Evolutionary conservation across 345 rosid species (phyloP).

Genomic region (Pugionium dolabratum): DNA sequence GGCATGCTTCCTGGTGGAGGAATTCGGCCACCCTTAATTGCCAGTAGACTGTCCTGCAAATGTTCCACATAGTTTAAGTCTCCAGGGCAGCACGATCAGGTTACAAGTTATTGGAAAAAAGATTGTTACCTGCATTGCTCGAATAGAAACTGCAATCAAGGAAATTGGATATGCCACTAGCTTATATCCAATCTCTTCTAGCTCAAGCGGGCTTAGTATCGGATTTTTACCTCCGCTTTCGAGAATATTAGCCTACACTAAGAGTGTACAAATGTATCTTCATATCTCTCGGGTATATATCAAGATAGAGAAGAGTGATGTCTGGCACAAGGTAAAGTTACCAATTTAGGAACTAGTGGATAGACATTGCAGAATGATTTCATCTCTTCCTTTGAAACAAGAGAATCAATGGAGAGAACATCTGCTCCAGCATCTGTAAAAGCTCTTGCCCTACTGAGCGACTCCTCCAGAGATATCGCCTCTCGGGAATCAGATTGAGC

Average conservation of each 20-base stretch:
- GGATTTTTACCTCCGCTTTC: conserved; percentile 94
- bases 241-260: conserved; percentile 72
- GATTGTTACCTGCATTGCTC: conserved; percentile 78
- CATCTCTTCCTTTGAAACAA: conserved; percentile 90
- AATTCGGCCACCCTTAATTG: conserved; percentile 83
- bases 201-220: conserved; percentile 68
- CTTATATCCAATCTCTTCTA: conserved; percentile 83
- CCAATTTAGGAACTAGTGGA: conserved; percentile 86
- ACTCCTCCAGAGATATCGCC: conserved; percentile 75
- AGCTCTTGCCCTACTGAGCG: conserved; percentile 81
- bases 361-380: conserved; percentile 80
- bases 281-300: conserved; percentile 1
- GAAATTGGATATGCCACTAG: conserved; percentile 83
- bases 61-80: conserved; percentile 17
- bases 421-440: conserved; percentile 97
- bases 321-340: conserved; percentile 17
- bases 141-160: conserved; percentile 82
- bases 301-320: background rate
- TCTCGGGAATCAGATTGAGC: conserved; percentile 87
- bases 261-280: conserved; percentile 23
- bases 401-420: conserved; percentile 76
- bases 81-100: conserved; percentile 4
- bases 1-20: conserved; percentile 96
- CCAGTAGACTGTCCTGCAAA: conserved; percentile 72
- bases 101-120: background rate